Conservation (phyloP, 306 rosid genomes). For the Cucurbita moschata region DNA sequence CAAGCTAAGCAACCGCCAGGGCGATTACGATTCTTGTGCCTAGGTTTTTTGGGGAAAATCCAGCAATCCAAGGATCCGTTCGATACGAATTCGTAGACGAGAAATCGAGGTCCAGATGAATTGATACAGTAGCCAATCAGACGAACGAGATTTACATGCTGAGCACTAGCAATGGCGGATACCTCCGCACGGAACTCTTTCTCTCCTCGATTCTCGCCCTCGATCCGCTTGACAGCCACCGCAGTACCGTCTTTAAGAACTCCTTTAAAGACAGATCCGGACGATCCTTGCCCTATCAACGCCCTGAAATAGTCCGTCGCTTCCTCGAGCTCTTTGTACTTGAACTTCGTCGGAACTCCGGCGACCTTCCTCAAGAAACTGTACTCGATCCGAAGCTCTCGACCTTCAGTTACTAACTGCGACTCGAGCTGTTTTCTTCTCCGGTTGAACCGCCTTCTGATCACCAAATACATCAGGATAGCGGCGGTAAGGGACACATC, state of each 20-base stretch:
- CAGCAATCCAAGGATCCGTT: slow-evolving; percentile 76
- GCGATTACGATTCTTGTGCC: not conserved
- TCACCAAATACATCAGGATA: slow-evolving; percentile 30
- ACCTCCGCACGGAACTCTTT: slow-evolving; percentile 76
- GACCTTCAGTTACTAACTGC: slow-evolving; percentile 39
- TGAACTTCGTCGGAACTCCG: slow-evolving; percentile 61
- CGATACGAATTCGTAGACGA: slow-evolving; percentile 55
- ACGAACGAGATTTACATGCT: slow-evolving; percentile 65
- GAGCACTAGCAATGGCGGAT: slow-evolving; percentile 79
- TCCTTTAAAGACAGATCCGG: slow-evolving; percentile 74
- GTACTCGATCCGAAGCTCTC: slow-evolving; percentile 81
- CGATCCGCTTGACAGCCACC: slow-evolving; percentile 63
- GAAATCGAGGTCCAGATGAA: slow-evolving; percentile 41
- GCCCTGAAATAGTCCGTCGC: slow-evolving; percentile 63
- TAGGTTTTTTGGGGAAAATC: slow-evolving; percentile 42
- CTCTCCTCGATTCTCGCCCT: slow-evolving; percentile 49
- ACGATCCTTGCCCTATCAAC: slow-evolving; percentile 55
- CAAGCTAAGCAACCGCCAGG: slow-evolving; percentile 57
- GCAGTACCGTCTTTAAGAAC: slow-evolving; percentile 59
- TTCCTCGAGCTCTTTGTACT: slow-evolving; percentile 62
- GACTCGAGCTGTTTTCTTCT: slow-evolving; percentile 37
- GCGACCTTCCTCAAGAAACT: slow-evolving; percentile 81
- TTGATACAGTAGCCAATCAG: slow-evolving; percentile 54
- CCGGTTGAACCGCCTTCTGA: slow-evolving; percentile 37
- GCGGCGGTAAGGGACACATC: slow-evolving; percentile 40